These are phyloP conservation scores for Neocucurbitaria cava DNA, from an alignment of 2,329 filamentous ascomycete species.

Conservation along the genomic window DNA sequence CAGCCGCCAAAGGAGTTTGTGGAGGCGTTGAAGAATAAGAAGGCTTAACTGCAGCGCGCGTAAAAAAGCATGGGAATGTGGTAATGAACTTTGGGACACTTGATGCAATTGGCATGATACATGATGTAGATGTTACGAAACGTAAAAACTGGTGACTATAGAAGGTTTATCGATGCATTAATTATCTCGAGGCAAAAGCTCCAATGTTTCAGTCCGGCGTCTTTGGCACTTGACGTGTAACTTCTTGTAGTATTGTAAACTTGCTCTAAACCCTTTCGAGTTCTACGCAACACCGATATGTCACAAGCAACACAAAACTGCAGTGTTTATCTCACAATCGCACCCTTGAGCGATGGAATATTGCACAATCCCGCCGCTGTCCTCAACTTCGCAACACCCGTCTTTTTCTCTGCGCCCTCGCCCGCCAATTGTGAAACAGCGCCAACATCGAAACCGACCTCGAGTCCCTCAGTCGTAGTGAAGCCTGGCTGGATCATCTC, in stretches of 20 bases:
- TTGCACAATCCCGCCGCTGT: constrained; percentile 84
- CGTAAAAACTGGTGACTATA: not conserved
- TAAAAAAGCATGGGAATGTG: not conserved
- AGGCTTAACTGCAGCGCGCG: constrained; percentile 13
- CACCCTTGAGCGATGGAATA: constrained; percentile 80
- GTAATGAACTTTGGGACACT: not conserved
- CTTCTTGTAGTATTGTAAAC: too few species aligned
- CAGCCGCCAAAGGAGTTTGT: constrained; percentile 84
- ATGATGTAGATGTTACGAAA: not conserved
- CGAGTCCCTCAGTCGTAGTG: constrained; percentile 80
- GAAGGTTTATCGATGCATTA: not conserved
- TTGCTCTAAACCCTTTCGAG: too few species aligned
- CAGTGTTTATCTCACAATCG: constrained; percentile 73
- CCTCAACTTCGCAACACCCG: constrained; percentile 67
- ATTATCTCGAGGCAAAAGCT: too few species aligned
- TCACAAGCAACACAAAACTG: not conserved
- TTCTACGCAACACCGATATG: not conserved
- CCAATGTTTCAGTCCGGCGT: too few species aligned
- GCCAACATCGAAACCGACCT: constrained; percentile 85
- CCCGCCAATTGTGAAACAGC: constrained; percentile 79
- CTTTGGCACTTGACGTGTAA: not conserved
- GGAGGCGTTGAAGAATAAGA: constrained; percentile 55
- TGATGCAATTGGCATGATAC: not conserved
- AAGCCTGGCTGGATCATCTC: constrained; percentile 96
- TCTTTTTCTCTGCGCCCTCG: constrained; percentile 66